Evolutionary conservation across 345 rosid genomes (phyloP), one percentile per base, ranked within the genome.

Genomic region (Cardamine chenopodiifolia): DNA sequence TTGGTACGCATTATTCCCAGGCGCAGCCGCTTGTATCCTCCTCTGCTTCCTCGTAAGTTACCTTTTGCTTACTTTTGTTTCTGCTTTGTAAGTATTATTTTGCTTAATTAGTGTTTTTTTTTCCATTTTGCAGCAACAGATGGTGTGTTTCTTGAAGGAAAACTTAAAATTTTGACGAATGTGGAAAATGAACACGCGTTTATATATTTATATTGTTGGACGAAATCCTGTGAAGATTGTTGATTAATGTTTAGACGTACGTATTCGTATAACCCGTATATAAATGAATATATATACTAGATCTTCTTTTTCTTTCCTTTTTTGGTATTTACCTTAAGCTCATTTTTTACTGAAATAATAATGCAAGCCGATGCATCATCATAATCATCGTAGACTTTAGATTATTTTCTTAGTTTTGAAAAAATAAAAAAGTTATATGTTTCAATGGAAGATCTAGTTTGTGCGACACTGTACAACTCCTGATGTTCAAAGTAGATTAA

Each of bases 1-100:
- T 73, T 86, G 94, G 96, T 90, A 85, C 26, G 87, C 90, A 11
- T 65, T 90, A 62, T 88, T 92, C 64, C 97, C 97, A 2, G 92
- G 97, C 26, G 92, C 93, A 11, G 54, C 96, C 5, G 92, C 89
- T 13, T 92, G 96, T 81, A 40, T 88, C 67, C 55, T 92, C 61
- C 91, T 92, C 14, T 88, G 87, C 68, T 65, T 88, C 44, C 69
- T 92, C 13, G 94, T 87, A 71, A 83, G 97, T 28, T 44, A 15
- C 15, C 37, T n/a, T 25, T 3, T 18, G 8, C 2, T 58, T 34
- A 6, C 15, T 2, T 60, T 6, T 60, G 5, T 57, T 45, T 60
- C 4, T 56, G 29, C 37, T 55, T 6, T 45, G 1, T 15, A 44
- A 15, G 19, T 45, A 5, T 45, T 45, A 7, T 45, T 45, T 44